Evolutionary conservation across 2,329 filamentous ascomycete species (phyloP).

Genomic region (Xylaria sp.): DNA sequence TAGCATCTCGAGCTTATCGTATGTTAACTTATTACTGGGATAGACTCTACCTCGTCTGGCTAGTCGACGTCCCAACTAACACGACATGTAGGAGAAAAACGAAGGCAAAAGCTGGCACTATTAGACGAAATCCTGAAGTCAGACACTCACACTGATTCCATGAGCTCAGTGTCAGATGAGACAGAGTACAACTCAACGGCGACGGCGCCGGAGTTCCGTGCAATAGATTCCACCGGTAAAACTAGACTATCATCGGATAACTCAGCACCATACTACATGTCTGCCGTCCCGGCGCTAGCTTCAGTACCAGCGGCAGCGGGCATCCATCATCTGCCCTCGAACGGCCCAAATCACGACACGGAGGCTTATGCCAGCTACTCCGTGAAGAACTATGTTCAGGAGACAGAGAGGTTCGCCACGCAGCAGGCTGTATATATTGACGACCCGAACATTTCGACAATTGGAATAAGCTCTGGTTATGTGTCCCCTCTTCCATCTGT

Average conservation of each 20-base stretch:
- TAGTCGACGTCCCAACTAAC: conserved; percentile 35
- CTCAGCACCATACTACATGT: conserved; percentile 39
- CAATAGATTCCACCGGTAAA: conserved; percentile 12
- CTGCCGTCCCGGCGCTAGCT: conserved; percentile 32
- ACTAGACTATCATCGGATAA: conserved; percentile 42
- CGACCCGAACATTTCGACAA: conserved; percentile 33
- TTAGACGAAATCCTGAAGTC: conserved; percentile 53
- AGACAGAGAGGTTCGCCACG: conserved; percentile 31
- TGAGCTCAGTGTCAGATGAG: conserved; percentile 48
- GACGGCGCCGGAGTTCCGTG: conserved; percentile 29
- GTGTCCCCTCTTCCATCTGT: conserved; percentile 37
- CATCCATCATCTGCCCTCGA: conserved; percentile 39
- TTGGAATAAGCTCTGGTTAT: conserved; percentile 38
- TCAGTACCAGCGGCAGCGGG: conserved; percentile 36
- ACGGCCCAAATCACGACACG: conserved; percentile 36
- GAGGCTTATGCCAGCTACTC: conserved; percentile 40
- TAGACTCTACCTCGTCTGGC: background rate
- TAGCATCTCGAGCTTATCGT: conserved; percentile 50
- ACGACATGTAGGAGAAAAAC: conserved; percentile 52
- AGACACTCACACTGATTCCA: conserved; percentile 46
- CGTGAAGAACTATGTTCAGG: conserved; percentile 39
- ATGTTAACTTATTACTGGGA: conserved; percentile 36
- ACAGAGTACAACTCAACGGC: conserved; percentile 40
- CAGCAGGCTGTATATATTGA: conserved; percentile 34
- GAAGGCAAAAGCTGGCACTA: conserved; percentile 56